Conservation (phyloP, 2,329 filamentous ascomycete species). For the Aspergillus sp. region DNA sequence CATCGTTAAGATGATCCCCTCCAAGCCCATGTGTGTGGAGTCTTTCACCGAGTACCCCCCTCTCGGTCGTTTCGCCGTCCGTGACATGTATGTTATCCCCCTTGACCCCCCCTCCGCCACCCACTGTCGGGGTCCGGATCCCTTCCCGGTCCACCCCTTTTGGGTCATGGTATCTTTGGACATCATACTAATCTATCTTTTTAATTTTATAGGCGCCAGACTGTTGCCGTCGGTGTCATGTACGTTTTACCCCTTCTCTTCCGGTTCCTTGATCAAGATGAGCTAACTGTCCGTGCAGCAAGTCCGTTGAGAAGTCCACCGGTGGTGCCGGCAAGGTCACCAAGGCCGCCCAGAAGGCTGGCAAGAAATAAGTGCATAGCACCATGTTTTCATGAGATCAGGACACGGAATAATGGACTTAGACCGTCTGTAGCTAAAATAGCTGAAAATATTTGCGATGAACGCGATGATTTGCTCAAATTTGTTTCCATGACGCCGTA, state of each 20-base stretch:
- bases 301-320: constrained; percentile 69
- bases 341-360: constrained; percentile 64
- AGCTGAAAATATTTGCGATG: constrained; percentile 1
- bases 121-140: not conserved
- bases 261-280: too few relatives aligned
- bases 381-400: constrained; percentile 2
- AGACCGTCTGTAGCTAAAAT: constrained; percentile 2
- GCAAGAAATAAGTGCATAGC: constrained; percentile 18
- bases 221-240: constrained; percentile 34
- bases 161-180: constrained; percentile 20
- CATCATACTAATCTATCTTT: not conserved
- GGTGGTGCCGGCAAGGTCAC: constrained; percentile 59
- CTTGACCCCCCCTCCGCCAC: constrained; percentile 5
- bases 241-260: too few relatives aligned
- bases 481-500: too few relatives aligned
- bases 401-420: constrained; percentile 6
- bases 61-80: constrained; percentile 99
- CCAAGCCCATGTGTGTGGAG: constrained; percentile 99
- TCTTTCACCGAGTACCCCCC: constrained; percentile 99
- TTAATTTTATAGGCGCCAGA: constrained; percentile 8
- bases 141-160: not conserved
- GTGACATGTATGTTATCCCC: constrained; percentile 69
- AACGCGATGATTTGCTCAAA: not conserved
- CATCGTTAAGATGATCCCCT: constrained; percentile 99
- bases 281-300: constrained; percentile 33